Evolutionary conservation across 164 flowering plant genomes (phyloP), one percentile per base, ranked within the genome.

Genomic region (Magnolia sinica): DNA sequence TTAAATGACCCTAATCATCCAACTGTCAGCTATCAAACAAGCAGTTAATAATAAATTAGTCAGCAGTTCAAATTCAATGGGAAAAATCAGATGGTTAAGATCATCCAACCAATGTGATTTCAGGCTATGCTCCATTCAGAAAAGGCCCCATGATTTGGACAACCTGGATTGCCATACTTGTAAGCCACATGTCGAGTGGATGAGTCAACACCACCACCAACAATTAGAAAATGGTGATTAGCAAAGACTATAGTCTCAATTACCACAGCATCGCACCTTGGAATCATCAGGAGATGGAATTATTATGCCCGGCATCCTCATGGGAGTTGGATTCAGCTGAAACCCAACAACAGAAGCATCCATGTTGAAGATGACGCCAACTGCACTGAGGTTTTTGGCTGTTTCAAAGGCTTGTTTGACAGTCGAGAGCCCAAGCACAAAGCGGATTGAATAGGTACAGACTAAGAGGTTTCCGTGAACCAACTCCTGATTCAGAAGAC

Each of bases 321-420:
- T 87, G 29, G 99, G 98, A 73, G 82, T 83, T 50, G 99, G 99
- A 73, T 96, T 96, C 31, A 96, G 89, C 88, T 92, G 96, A 84
- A 89, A 96, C 11, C 97, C 97, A 67, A 88, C 81, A n/a, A 92
- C 92, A 83, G 85, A 96, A 76, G 99, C 92, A 88, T 96, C 99
- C 98, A 91, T 87, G 86, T 86, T 91, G 84, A 96, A 94, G 9
- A 96, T 89, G 74, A 96, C 86, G 59, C 99, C 99, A 73, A 80
- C 91, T 68, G 99, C 98, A 85, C 93, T 86, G 73, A 96, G 89
- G 76, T 96, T 92, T 68, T 78, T 84, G 2, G 97, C 97, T 31
- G 97, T 88, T 78, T 89, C 78, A 79, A 92, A 75, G 13, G 99
- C 98, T 72, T 89, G 93, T 78, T 91, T 91, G 79, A 94, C 81